Percentiles rank a stretch among this genome's conserved stretches.
Evolutionary conservation across 148 eudicot species (phyloP).

Genomic region (Mesembryanthemum crystallinum): DNA sequence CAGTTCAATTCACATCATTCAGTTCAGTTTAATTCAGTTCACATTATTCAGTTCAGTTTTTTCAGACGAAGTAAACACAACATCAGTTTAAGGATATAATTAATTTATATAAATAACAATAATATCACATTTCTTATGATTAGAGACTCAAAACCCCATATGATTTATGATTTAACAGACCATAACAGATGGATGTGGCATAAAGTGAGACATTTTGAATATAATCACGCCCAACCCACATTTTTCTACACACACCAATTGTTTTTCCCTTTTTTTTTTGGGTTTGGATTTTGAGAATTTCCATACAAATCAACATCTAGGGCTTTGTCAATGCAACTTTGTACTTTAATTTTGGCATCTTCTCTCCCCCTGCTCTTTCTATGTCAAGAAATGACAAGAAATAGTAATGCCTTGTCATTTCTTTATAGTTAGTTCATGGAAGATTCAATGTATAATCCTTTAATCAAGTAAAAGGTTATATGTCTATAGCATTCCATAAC

Average conservation of each 20-base stretch:
- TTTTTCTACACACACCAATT: neutral
- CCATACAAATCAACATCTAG: conserved; percentile 14
- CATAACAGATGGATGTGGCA: conserved; percentile 25
- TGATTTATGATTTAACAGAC: conserved; percentile 17
- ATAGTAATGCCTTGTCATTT: conserved; percentile 12
- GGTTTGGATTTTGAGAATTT: conserved; percentile 10
- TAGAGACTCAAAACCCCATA: conserved; percentile 3
- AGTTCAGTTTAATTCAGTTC: no score
- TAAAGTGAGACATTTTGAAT: conserved; percentile 34
- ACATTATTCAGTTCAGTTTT: no score
- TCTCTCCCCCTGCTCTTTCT: conserved; percentile 15
- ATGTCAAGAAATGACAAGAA: no score
- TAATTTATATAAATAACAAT: no score
- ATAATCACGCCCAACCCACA: conserved; percentile 31
- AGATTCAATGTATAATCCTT: neutral
- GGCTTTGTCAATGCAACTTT: conserved; percentile 27
- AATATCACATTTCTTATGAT: conserved; percentile 21
- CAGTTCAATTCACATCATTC: no score
- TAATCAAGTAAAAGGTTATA: neutral
- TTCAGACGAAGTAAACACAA: no score
- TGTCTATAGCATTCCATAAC: neutral
- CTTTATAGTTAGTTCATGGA: neutral
- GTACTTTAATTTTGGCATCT: conserved; percentile 10
- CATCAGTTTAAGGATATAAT: no score
- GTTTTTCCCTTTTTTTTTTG: neutral